These are phyloP conservation scores for Pneumocystis murina DNA, from an alignment of 1,139 yeast species.

Conservation along the genomic window DNA sequence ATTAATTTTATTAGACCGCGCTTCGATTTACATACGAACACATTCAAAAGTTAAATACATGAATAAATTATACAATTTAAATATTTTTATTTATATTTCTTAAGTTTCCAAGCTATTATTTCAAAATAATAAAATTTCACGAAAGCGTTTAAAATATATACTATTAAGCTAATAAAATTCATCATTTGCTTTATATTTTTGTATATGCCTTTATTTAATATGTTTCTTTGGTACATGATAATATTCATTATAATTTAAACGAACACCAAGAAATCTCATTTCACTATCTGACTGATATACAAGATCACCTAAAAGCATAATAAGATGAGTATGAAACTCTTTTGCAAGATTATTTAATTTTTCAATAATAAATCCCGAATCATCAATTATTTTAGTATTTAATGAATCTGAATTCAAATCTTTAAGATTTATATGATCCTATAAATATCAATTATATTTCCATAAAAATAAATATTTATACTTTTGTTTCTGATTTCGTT, in stretches of 20 bases:
- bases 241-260: conserved; percentile 26
- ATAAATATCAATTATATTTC: conserved; percentile 6
- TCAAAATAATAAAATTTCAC: background rate
- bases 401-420: background rate
- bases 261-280: conserved; percentile 26
- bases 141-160: background rate
- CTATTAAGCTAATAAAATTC: background rate
- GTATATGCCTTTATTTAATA: background rate
- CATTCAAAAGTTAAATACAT: background rate
- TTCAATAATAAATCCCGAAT: background rate
- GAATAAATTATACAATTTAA: too few species aligned
- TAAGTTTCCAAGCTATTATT: background rate
- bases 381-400: background rate
- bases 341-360: background rate
- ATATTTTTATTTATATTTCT: too few species aligned
- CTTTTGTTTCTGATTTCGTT: background rate
- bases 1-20: too few species aligned
- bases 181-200: background rate
- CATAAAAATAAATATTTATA: background rate
- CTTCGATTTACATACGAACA: too few species aligned
- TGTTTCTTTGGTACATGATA: conserved; percentile 13
- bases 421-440: background rate
- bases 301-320: conserved; percentile 19
- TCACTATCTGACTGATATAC: conserved; percentile 23
- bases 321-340: conserved; percentile 5